Evolutionary conservation across 345 rosid species (phyloP).

Genomic region (Moricandia moricandioides): DNA sequence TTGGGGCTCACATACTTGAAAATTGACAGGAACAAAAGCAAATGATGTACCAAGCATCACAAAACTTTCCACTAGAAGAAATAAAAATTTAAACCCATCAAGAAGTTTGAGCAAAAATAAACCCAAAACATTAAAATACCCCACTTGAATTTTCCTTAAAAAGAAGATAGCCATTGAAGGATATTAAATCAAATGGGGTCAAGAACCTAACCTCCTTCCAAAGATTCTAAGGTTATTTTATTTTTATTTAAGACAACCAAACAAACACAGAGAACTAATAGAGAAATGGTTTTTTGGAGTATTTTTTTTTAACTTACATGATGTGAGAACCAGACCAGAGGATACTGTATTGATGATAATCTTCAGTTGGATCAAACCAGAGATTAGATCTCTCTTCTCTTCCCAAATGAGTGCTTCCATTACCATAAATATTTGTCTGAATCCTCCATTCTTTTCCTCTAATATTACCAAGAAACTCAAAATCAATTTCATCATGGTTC

Average conservation of each 20-base stretch:
- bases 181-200: constrained; percentile 21
- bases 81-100: constrained; percentile 7
- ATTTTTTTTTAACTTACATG: constrained; percentile 51
- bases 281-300: background rate
- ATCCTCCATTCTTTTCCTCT: constrained; percentile 99
- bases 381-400: constrained; percentile 95
- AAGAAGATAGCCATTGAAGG: constrained; percentile 8
- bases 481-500: constrained; percentile 97
- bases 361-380: constrained; percentile 98
- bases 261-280: constrained; percentile 8
- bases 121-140: constrained; percentile 13
- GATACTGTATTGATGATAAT: constrained; percentile 83
- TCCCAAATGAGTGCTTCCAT: constrained; percentile 85
- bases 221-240: background rate
- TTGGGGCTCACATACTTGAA: constrained; percentile 24
- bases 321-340: constrained; percentile 92
- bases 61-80: constrained; percentile 33
- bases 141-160: constrained; percentile 32
- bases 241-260: background rate
- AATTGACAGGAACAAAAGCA: constrained; percentile 34
- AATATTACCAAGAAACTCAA: constrained; percentile 95
- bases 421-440: constrained; percentile 93
- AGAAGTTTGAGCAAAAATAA: constrained; percentile 11
- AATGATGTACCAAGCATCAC: constrained; percentile 32
- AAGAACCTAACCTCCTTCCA: constrained; percentile 8